These are phyloP conservation scores for Exophiala lecanii-corni DNA, from an alignment of 2,329 filamentous ascomycete species.

Conservation along the genomic window DNA sequence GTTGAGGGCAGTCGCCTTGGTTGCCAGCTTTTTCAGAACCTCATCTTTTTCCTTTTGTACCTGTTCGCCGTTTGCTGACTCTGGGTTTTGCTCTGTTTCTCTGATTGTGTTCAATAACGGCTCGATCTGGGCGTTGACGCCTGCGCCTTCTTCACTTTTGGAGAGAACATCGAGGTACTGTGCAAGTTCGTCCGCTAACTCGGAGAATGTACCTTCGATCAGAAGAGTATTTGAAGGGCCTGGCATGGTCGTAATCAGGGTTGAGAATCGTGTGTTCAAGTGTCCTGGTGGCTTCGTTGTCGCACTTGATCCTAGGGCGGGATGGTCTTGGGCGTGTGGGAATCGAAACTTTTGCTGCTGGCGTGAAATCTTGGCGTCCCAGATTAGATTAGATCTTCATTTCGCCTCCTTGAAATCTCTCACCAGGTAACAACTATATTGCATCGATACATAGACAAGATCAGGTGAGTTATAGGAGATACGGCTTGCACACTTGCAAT, in stretches of 20 bases:
- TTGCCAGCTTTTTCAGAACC: slow-evolving; percentile 82
- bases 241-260: slow-evolving; percentile 45
- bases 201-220: slow-evolving; percentile 89
- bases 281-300: slow-evolving; percentile 1
- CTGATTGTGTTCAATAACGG: slow-evolving; percentile 58
- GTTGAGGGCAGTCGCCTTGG: slow-evolving; percentile 72
- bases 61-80: slow-evolving; percentile 34
- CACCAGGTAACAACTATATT: too few relatives aligned
- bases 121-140: slow-evolving; percentile 59
- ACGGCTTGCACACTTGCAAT: too few relatives aligned
- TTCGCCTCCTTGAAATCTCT: too few relatives aligned
- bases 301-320: background rate
- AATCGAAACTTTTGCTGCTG: slow-evolving; percentile 5
- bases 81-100: slow-evolving; percentile 51
- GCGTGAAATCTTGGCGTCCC: slow-evolving; percentile 11
- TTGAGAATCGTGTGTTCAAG: background rate
- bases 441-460: too few relatives aligned
- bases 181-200: slow-evolving; percentile 90
- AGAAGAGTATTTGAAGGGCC: slow-evolving; percentile 59
- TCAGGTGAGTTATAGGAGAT: too few relatives aligned
- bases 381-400: slow-evolving; percentile 15
- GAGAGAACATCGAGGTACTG: slow-evolving; percentile 84
- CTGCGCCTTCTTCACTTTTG: slow-evolving; percentile 55
- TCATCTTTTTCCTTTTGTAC: slow-evolving; percentile 65
- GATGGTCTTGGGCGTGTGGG: slow-evolving; percentile 6